Evolutionary conservation across 805 yeast species (phyloP).

Genomic region (Schizosaccharomyces osmophilus): DNA sequence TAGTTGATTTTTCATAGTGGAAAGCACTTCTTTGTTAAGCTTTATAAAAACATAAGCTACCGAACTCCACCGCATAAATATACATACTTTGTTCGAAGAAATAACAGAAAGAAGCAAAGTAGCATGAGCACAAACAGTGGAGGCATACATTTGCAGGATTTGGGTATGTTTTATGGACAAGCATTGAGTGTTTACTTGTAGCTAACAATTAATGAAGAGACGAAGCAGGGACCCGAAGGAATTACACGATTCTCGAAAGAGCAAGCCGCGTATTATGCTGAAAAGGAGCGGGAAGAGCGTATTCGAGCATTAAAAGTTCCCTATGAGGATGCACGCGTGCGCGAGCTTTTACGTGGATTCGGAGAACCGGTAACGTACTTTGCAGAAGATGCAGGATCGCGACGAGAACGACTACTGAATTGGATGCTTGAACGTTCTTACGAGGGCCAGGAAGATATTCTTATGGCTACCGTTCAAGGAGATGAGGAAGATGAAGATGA

Average conservation of each 20-base stretch:
- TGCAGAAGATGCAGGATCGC: constrained; percentile 35
- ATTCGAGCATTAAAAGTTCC: constrained; percentile 21
- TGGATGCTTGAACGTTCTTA: constrained; percentile 14
- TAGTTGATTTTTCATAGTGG: no score
- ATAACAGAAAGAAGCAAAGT: no score
- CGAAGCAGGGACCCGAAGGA: not conserved
- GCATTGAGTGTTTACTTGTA: no score
- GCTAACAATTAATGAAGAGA: not conserved
- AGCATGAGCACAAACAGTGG: no score
- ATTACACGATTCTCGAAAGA: not conserved
- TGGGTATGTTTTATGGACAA: no score
- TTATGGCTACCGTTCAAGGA: constrained; percentile 8
- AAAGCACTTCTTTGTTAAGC: no score
- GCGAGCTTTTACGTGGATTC: constrained; percentile 21
- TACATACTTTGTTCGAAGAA: no score
- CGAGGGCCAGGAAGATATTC: constrained; percentile 4
- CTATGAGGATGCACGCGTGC: constrained; percentile 41
- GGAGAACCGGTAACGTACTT: constrained; percentile 32
- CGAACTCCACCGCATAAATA: no score
- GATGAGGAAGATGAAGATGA: constrained; percentile 25
- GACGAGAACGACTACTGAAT: constrained; percentile 35
- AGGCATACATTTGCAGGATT: no score
- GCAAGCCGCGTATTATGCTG: not conserved
- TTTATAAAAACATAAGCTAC: no score
- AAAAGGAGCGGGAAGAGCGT: constrained; percentile 1